phyloP scores from a whole-genome alignment of 169 alveolate species.

The Plasmodium coatneyi region DNA sequence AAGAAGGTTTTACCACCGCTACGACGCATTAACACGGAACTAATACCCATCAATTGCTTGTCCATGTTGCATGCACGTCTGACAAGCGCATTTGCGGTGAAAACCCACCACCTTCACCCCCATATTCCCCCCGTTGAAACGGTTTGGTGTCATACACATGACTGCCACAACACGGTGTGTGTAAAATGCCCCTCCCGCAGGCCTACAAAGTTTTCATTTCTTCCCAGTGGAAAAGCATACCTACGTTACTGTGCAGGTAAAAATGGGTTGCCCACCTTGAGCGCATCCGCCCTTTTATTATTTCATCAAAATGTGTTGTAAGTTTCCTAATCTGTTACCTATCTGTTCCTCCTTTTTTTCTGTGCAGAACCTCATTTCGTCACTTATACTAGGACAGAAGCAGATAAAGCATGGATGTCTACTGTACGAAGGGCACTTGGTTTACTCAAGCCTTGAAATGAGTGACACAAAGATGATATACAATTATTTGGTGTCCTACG shows the following conservation, averaged over 20 bases:
- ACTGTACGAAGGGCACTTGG: constrained; percentile 53
- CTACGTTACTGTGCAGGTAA: constrained; percentile 62
- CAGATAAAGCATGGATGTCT: constrained; percentile 46
- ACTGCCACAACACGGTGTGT: neutral
- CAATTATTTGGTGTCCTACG: constrained; percentile 64
- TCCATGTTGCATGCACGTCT: neutral
- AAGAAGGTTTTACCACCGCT: neutral
- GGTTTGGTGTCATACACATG: neutral
- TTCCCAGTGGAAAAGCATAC: constrained; percentile 67
- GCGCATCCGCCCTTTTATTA: neutral
- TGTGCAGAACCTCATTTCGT: constrained; percentile 43
- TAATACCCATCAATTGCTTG: neutral
- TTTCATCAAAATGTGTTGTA: neutral
- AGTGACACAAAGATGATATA: constrained; percentile 48
- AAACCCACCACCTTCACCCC: neutral
- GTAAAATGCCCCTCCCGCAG: neutral
- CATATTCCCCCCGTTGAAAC: neutral
- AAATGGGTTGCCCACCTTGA: neutral
- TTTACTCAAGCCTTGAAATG: constrained; percentile 49
- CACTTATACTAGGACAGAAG: constrained; percentile 28
- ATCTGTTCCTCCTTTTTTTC: neutral
- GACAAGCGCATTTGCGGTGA: neutral
- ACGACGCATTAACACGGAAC: neutral
- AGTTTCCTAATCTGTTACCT: neutral
- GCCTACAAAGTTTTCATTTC: constrained; percentile 53